Base-by-base conservation (phyloP, 1,139 yeast species). In the Pneumocystis oryctolagi region DNA sequence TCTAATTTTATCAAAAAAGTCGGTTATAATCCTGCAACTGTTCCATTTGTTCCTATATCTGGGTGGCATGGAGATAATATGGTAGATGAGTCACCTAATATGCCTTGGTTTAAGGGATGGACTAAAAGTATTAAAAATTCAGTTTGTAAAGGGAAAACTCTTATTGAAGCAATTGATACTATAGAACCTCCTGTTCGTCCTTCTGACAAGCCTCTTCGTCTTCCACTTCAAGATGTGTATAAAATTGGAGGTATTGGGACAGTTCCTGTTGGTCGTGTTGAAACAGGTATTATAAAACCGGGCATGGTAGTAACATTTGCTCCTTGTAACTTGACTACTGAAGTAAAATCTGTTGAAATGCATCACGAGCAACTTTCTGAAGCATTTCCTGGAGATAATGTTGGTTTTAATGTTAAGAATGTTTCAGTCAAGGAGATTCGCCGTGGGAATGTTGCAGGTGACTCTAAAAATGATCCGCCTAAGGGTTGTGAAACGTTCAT, bases 1-100 rank as follows among this genome's bases (percentile, higher is more conserved):
- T 78, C 89, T 73, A 84, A 83, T 84, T 86, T 85, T 85, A 84
- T 86, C 84, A 86, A 85, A 88, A 85, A 85, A 86, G 90, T 85
- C 74, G 92, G 92, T 82, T 85, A 80, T 89, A 85, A 86, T 86
- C 94, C 94, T 78, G 85, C 85, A 87, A 79, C 84, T 78, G 90
- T 86, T 79, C 85, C 94, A 74, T 86, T 86, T 84, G 92, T 85
- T 73, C 94, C 94, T 78, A 85, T 86, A 79, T 86, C 94, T 74
- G 94, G 94, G 77, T 86, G 90, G 92, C 85, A 85, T 82, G 94
- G 94, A 82, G 94, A 86, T 82, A 85, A 86, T 88, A 86, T 85
- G 94, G 83, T 85, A 78, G 92, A 86, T 79, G 73, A 86, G 64
- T 83, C 90, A 71, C 65, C 85, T 73, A 86, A 86, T 88, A 84